Evolutionary conservation across 2,329 filamentous ascomycete genomes (phyloP), one percentile per base, ranked within the genome.

Genomic region (Trichoderma hamatum): DNA sequence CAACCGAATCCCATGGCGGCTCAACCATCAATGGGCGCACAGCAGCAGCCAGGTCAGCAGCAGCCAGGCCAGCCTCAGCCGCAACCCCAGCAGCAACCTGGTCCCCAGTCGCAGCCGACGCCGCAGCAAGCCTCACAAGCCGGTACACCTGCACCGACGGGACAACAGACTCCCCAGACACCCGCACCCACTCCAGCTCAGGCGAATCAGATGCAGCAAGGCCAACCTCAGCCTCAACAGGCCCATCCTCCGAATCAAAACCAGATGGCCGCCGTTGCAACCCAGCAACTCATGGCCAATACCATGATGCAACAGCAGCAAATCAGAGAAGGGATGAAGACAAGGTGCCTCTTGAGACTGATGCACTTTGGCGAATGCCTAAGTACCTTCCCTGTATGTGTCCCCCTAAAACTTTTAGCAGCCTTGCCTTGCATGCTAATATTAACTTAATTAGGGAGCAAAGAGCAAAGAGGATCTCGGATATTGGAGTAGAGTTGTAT

Each of bases 401-500:
- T 21, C 13, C 36, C 16, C 6, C 28, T 32, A 13, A 28, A 49
- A 32, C 24, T 7, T 32, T 21, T 4, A 2, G 51, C 10, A 16
- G 19, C 16, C 39, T n/a, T 13, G 14, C 1, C 36, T 78, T 72
- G 63, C 52, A n/a, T 61, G 21, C 26, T 61, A 16, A 68, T 28
- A 34, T 72, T 51, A 34, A 21, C 24, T 49, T 51, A 61, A 66
- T 16, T 75, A 88, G 85, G 85, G 83, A 62, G 78, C 83, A 16
- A 89, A 88, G 74, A 85, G 86, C 72, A 85, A 87, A 70, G 89
- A 90, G 70, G 91, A 94, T 75, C 80, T 97, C 5, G 80, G 83
- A 0, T 91, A 92, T 75, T 98, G 95, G 95, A 87, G 91, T 72
- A 80, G 81, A 5, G 96, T 97, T 74, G 93, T 97, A 21, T 82